phyloP scores from a whole-genome alignment of 2,329 filamentous ascomycete species.

The Colletotrichum horii region DNA sequence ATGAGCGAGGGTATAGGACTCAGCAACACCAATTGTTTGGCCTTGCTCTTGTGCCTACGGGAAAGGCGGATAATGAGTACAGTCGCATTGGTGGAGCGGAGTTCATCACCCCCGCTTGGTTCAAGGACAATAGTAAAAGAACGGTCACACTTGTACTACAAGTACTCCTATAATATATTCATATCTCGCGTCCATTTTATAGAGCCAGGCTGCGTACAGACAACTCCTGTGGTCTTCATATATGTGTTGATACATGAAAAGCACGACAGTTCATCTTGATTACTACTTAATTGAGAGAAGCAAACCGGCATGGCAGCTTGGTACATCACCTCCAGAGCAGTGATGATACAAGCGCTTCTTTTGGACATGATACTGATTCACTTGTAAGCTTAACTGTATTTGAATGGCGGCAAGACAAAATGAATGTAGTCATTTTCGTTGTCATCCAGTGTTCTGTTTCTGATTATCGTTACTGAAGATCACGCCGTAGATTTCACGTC shows the following conservation, averaged over 20 bases:
- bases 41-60: neutral
- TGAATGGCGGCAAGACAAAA: neutral
- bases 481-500: neutral
- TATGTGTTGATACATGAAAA: neutral
- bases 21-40: neutral
- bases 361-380: neutral
- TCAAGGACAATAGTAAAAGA: neutral
- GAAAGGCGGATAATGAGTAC: neutral
- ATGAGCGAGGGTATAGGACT: neutral
- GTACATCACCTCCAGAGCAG: neutral
- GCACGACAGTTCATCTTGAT: neutral
- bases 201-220: neutral
- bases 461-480: neutral
- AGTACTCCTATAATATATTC: neutral
- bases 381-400: neutral
- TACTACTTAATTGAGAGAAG: neutral
- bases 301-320: accelerated
- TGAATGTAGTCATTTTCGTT: neutral
- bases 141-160: neutral
- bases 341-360: neutral
- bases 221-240: neutral
- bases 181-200: neutral
- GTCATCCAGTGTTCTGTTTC: neutral
- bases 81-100: neutral
- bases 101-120: neutral